Base-by-base conservation (phyloP, 306 rosid genomes). In the Vigna angularis region DNA sequence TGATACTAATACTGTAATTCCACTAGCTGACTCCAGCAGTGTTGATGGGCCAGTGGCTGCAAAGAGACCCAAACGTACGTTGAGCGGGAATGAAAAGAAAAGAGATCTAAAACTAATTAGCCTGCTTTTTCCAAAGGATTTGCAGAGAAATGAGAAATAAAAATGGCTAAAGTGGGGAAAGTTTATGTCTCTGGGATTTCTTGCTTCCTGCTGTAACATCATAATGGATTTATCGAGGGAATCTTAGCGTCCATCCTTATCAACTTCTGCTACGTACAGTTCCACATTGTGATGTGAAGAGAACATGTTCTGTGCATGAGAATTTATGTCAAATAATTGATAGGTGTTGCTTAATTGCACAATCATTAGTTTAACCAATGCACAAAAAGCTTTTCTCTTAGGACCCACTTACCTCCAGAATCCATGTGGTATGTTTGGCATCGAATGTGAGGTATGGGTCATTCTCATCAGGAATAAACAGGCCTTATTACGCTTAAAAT, bases 391-490 rank as follows among this genome's bases (percentile, higher is more conserved):
- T 5, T 5, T 34, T 34, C 6, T 34, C 38, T 34, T 5, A 34
- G 22, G 73, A 17, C 28, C 59, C 67, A 70, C 77, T 61, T 61
- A 28, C 30, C n/a, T 50, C 13, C 61, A 65, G 24, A 73, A 38
- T 55, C 52, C 79, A 80, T 53, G 79, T 72, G 74, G 44, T 53
- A 13, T 73, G 83, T 66, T 72, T 49, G 62, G 42, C 61, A 72
- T 63, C 0, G 24, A 61, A 63, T 32, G 16, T 61, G 8, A 36
- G 45, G 1, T 51, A 79, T 72, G 83, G 78, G 57, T 48, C 83
- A 79, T 15, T 34, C 22, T 59, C 5, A 1, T 24, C 7, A 16
- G 45, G 17, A 50, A 47, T 67, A 15, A 30, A 13, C 67, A 13
- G 57, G 36, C 47, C 70, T 69, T 57, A 16, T 42, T 70, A 28